phyloP scores from a whole-genome alignment of 371 early-diverging fungal genomes.

The Chytridium lagenaria region DNA sequence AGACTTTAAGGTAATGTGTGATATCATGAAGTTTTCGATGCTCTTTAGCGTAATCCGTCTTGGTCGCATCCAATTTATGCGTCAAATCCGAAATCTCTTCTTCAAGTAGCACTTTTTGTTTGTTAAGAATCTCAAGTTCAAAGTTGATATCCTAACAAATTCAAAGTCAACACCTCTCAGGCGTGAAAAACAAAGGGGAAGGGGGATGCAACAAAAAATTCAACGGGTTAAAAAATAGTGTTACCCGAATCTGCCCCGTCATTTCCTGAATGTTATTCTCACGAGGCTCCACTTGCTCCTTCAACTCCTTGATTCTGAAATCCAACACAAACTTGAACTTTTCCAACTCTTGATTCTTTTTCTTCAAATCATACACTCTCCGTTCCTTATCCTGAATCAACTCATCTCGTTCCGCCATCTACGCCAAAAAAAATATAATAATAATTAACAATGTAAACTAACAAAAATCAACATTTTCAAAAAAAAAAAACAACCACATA shows the following conservation, averaged over 20 bases:
- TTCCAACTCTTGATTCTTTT: conserved; percentile 67
- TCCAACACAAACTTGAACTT: conserved; percentile 67
- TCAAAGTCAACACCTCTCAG: no score
- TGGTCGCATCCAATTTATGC: conserved; percentile 37
- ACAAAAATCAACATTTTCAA: conserved; percentile 24
- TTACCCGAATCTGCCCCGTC: conserved; percentile 55
- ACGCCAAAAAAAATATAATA: neutral
- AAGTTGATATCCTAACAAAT: conserved; percentile 53
- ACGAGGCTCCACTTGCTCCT: conserved; percentile 63
- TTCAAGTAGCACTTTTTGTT: conserved; percentile 41
- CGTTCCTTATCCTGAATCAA: conserved; percentile 64
- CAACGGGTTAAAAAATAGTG: neutral
- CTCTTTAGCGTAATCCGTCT: conserved; percentile 39
- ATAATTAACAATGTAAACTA: conserved; percentile 29
- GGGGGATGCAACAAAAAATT: neutral
- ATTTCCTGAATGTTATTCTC: conserved; percentile 58
- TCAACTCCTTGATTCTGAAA: conserved; percentile 61
- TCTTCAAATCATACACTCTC: conserved; percentile 63
- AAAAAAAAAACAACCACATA: conserved; percentile 35
- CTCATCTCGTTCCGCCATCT: conserved; percentile 63
- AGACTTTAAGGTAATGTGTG: conserved; percentile 38
- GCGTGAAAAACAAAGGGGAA: no score
- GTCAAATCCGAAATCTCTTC: conserved; percentile 42
- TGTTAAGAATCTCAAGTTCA: conserved; percentile 50
- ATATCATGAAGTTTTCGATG: conserved; percentile 45